These are phyloP conservation scores for Colletotrichum filicis DNA, from an alignment of 2,329 filamentous ascomycete genomes.

Conservation along the genomic window DNA sequence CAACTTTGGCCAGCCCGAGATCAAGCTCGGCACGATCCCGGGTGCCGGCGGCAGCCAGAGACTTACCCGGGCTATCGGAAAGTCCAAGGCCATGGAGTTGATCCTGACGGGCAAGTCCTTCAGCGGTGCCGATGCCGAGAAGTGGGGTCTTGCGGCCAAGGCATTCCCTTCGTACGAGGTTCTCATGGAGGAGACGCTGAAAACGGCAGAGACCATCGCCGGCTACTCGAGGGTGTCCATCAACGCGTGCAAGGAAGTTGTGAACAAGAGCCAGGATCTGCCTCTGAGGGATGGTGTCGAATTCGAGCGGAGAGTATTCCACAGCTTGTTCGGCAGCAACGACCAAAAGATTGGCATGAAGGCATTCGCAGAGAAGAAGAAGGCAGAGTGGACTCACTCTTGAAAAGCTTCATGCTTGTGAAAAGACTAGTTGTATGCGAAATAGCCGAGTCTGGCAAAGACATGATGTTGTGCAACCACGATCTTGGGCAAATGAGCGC, in stretches of 20 bases:
- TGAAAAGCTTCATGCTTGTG: slow-evolving; percentile 49
- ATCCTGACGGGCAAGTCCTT: slow-evolving; percentile 89
- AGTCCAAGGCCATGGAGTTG: slow-evolving; percentile 90
- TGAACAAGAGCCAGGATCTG: slow-evolving; percentile 98
- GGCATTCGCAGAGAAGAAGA: slow-evolving; percentile 95
- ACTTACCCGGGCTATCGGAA: slow-evolving; percentile 83
- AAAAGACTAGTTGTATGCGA: slow-evolving; percentile 15
- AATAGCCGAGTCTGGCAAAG: slow-evolving; percentile 15
- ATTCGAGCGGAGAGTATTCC: slow-evolving; percentile 93
- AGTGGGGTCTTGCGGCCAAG: slow-evolving; percentile 90
- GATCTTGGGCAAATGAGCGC: not conserved
- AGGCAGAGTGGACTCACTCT: slow-evolving; percentile 88
- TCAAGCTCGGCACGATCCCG: slow-evolving; percentile 93
- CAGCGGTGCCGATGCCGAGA: slow-evolving; percentile 82
- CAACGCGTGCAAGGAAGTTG: slow-evolving; percentile 94
- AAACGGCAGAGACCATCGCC: slow-evolving; percentile 90
- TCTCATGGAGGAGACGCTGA: slow-evolving; percentile 82
- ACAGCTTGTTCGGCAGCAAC: slow-evolving; percentile 89
- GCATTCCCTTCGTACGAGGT: slow-evolving; percentile 84
- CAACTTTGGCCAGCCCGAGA: slow-evolving; percentile 96
- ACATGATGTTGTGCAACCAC: slow-evolving; percentile 19
- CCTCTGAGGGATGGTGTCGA: slow-evolving; percentile 90
- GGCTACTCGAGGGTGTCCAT: slow-evolving; percentile 87
- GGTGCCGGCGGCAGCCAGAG: slow-evolving; percentile 93
- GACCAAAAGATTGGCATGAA: slow-evolving; percentile 98